These are phyloP conservation scores for Drechmeria coniospora DNA, from an alignment of 2,329 filamentous ascomycete genomes.

Conservation along the genomic window DNA sequence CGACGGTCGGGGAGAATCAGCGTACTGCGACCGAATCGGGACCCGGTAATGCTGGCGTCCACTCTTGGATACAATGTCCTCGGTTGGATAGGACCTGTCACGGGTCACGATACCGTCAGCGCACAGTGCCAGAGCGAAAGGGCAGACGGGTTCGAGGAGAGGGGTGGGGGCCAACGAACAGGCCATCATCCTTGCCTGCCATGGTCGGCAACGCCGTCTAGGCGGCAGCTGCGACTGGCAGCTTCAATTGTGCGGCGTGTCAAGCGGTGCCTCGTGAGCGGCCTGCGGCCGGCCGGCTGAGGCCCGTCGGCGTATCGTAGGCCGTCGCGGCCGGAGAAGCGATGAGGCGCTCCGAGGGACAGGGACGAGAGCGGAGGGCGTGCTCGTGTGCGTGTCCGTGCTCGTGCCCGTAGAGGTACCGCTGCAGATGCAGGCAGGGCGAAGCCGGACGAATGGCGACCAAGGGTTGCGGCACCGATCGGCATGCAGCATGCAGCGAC, in stretches of 20 bases:
- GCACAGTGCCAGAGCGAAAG: not conserved
- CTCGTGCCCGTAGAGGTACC: no score
- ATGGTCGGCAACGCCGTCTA: conserved; percentile 17
- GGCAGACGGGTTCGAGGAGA: not conserved
- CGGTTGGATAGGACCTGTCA: conserved; percentile 47
- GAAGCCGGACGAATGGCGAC: no score
- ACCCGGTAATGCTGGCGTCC: conserved; percentile 54
- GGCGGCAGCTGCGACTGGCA: conserved; percentile 2
- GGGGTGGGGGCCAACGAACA: conserved; percentile 32
- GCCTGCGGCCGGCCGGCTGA: not conserved
- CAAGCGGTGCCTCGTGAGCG: not conserved
- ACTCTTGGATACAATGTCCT: conserved; percentile 43
- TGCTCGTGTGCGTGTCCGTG: no score
- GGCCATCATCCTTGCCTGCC: conserved; percentile 38
- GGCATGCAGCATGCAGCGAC: no score
- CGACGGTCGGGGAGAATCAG: conserved; percentile 5
- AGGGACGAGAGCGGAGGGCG: no score
- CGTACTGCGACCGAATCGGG: conserved; percentile 49
- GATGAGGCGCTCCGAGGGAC: no score
- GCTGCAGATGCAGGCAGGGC: no score
- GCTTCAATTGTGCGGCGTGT: not conserved
- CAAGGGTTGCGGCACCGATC: no score
- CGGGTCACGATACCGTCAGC: conserved; percentile 1
- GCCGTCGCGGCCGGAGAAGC: no score
- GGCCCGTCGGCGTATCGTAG: conserved; percentile 1